A percentile compares a stretch with the other conserved stretches of the same genome.
Evolutionary conservation across 768 basidiomycete genomes (phyloP).

Genomic region (Auriculariales sp.): DNA sequence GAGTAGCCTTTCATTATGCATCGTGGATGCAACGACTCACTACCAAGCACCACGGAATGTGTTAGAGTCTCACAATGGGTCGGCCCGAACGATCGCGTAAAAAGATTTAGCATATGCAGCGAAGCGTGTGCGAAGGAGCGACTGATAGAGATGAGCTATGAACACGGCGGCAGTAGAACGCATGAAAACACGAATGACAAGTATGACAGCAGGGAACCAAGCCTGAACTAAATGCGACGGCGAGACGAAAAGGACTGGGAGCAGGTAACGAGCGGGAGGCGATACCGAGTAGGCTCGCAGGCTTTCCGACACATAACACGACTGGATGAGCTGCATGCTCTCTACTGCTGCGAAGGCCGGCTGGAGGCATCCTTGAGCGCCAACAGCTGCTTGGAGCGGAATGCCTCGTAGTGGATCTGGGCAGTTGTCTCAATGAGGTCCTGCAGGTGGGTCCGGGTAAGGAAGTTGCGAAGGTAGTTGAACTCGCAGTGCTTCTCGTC

Average conservation of each 20-base stretch:
- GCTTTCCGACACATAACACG: too few species aligned
- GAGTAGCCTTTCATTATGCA: too few species aligned
- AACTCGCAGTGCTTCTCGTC: conserved; percentile 97
- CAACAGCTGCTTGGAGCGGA: conserved; percentile 94
- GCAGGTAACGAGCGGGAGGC: background rate
- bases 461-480: conserved; percentile 91
- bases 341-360: conserved; percentile 2
- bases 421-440: conserved; percentile 98
- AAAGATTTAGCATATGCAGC: too few species aligned
- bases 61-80: too few species aligned
- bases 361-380: conserved; percentile 93
- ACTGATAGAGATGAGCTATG: too few species aligned
- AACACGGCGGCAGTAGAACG: too few species aligned
- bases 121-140: background rate
- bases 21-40: too few species aligned
- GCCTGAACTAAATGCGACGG: background rate
- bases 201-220: background rate
- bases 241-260: background rate
- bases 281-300: background rate
- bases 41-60: too few species aligned
- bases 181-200: background rate
- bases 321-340: background rate
- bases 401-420: conserved; percentile 98
- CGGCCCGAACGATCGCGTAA: too few species aligned
- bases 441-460: conserved; percentile 93